Percentiles rank a stretch among this genome's conserved stretches.
These are phyloP conservation scores for Neopestalotiopsis sp. DNA, from an alignment of 2,329 filamentous ascomycete genomes.

Conservation along the genomic window DNA sequence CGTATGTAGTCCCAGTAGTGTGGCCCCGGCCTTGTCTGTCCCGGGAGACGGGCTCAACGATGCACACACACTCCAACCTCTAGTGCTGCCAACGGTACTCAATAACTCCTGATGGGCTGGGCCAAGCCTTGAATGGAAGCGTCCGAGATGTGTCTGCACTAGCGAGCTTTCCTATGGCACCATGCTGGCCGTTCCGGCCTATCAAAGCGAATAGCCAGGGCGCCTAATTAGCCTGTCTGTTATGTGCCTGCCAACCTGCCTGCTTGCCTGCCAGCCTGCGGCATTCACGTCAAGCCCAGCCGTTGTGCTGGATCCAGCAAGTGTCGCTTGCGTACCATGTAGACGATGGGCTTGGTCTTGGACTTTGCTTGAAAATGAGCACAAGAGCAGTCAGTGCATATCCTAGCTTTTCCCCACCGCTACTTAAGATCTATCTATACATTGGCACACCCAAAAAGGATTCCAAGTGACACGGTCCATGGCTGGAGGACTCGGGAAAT, in stretches of 20 bases:
- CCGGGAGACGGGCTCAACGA: neutral
- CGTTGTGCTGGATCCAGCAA: neutral
- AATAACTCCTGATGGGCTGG: neutral
- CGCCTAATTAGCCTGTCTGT: neutral
- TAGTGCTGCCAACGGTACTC: neutral
- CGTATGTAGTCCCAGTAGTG: neutral
- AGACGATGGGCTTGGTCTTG: neutral
- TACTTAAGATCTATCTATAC: neutral
- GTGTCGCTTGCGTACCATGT: neutral
- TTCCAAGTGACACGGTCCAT: neutral
- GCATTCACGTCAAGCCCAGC: neutral
- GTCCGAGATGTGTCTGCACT: constrained; percentile 2
- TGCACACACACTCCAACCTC: neutral
- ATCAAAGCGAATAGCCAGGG: neutral
- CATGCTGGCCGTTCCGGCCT: neutral
- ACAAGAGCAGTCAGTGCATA: neutral
- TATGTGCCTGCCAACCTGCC: too few species aligned
- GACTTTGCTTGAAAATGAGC: neutral
- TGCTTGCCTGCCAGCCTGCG: neutral
- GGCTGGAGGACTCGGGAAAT: neutral
- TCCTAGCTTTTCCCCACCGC: neutral
- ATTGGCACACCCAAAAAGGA: neutral
- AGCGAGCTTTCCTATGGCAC: neutral
- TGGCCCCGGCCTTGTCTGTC: neutral
- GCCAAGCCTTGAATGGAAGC: constrained; percentile 1